Conservation (phyloP, 441 rosid genomes). For the Viola pubescens region DNA sequence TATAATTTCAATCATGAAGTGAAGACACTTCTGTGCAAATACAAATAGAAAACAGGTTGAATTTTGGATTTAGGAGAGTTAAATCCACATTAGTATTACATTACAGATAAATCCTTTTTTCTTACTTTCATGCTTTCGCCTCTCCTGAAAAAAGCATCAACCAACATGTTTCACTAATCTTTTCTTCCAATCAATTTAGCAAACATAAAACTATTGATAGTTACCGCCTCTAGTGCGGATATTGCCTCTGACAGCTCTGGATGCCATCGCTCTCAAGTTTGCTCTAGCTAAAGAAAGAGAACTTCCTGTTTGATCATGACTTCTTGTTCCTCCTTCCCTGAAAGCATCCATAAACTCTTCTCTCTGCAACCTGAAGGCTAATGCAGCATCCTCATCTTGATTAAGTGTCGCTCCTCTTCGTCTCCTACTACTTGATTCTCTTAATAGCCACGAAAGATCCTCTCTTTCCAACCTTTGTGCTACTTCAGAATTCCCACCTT, state of each 20-base stretch:
- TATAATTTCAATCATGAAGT: too few relatives aligned
- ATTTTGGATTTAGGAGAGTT: too few relatives aligned
- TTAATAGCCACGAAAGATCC: background rate
- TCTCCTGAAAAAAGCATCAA: too few relatives aligned
- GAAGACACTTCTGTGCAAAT: too few relatives aligned
- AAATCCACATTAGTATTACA: too few relatives aligned
- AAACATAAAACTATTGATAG: constrained; percentile 9
- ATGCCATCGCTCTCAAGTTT: constrained; percentile 87
- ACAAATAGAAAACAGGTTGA: too few relatives aligned
- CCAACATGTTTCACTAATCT: too few relatives aligned
- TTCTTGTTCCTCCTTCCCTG: constrained; percentile 16
- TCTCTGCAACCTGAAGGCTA: constrained; percentile 73
- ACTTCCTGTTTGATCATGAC: constrained; percentile 23
- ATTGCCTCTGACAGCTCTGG: constrained; percentile 46
- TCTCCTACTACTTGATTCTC: constrained; percentile 16
- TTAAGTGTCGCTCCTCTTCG: constrained; percentile 26
- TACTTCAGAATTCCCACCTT: constrained; percentile 76
- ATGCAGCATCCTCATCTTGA: constrained; percentile 79
- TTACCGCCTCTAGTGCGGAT: constrained; percentile 30
- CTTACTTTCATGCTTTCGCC: too few relatives aligned
- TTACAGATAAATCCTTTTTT: too few relatives aligned
- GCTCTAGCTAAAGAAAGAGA: constrained; percentile 59
- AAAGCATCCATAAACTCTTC: constrained; percentile 74
- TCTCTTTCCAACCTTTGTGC: constrained; percentile 79
- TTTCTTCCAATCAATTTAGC: too few relatives aligned